Conservation (phyloP, 2,329 filamentous ascomycete species). For the Claviceps sp. region DNA sequence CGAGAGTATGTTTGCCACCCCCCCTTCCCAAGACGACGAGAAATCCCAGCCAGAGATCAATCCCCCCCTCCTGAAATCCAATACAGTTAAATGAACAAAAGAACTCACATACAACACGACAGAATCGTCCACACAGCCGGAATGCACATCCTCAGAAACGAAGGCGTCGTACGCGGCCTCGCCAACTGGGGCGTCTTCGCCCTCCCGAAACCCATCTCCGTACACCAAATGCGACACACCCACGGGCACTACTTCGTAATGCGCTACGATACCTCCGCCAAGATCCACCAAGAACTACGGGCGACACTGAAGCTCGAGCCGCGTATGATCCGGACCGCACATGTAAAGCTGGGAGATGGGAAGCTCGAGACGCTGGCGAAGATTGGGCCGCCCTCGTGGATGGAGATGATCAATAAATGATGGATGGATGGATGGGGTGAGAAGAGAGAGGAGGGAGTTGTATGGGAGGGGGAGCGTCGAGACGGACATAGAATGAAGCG, state of each 20-base stretch:
- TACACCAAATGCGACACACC: slow-evolving; percentile 71
- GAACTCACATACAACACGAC: not conserved
- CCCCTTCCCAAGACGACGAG: slow-evolving; percentile 1
- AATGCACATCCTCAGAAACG: slow-evolving; percentile 64
- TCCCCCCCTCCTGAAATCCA: too few relatives aligned
- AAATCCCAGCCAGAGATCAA: not conserved
- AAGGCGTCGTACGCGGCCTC: slow-evolving; percentile 82
- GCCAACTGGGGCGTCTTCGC: slow-evolving; percentile 92
- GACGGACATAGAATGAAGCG: too few relatives aligned
- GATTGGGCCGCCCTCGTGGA: slow-evolving; percentile 39
- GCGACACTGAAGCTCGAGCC: slow-evolving; percentile 74
- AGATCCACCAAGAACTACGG: slow-evolving; percentile 62
- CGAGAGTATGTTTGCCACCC: slow-evolving; percentile 60
- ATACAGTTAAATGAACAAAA: too few relatives aligned
- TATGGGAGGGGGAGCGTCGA: not conserved
- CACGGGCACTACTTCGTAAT: slow-evolving; percentile 95
- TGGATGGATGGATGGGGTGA: not conserved
- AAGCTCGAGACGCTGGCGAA: slow-evolving; percentile 37
- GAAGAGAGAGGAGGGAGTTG: not conserved
- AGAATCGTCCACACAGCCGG: slow-evolving; percentile 85
- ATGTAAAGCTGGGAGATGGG: slow-evolving; percentile 70
- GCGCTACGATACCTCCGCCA: slow-evolving; percentile 73
- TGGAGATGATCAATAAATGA: slow-evolving; percentile 19
- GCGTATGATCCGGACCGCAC: slow-evolving; percentile 72
- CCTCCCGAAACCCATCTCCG: slow-evolving; percentile 65